A percentile compares a stretch with the other conserved stretches of the same genome.
These are phyloP conservation scores for Agaricales sp. DNA, from an alignment of 1,284 basidiomycete genomes.

Conservation along the genomic window DNA sequence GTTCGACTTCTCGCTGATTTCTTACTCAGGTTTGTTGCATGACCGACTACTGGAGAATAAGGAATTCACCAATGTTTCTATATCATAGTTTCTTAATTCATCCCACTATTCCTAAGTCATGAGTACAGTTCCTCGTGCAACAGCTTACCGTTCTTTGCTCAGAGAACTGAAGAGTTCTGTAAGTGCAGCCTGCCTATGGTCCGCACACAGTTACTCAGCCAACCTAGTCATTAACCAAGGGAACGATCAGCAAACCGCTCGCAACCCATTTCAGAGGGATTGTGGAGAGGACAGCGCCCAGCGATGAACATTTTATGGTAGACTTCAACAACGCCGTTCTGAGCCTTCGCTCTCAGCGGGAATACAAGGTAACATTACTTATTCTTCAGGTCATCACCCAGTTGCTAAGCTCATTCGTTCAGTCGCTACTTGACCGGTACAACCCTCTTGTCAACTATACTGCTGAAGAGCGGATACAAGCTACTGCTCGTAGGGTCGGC, in stretches of 20 bases:
- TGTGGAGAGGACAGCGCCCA: conserved; percentile 29
- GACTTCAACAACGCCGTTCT: conserved; percentile 58
- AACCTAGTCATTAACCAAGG: background rate
- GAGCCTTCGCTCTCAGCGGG: conserved; percentile 63
- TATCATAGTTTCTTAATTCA: too few species aligned
- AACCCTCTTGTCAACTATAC: conserved; percentile 78
- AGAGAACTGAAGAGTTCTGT: conserved; percentile 9
- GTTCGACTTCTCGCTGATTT: too few species aligned
- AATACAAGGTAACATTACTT: conserved; percentile 32
- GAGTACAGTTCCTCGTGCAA: too few species aligned
- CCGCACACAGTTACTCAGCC: background rate
- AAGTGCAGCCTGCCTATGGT: background rate
- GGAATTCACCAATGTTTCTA: too few species aligned
- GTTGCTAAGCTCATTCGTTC: background rate
- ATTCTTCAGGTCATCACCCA: background rate
- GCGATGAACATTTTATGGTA: conserved; percentile 21
- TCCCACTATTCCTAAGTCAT: too few species aligned
- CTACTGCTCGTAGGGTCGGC: conserved; percentile 81
- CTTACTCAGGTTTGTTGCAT: too few species aligned
- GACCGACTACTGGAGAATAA: too few species aligned
- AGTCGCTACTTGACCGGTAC: conserved; percentile 75
- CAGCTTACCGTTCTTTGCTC: conserved; percentile 10
- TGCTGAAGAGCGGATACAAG: conserved; percentile 67
- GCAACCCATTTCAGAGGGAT: conserved; percentile 47
- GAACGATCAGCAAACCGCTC: conserved; percentile 14